Evolutionary conservation across 441 rosid genomes (phyloP), one percentile per base, ranked within the genome.

Genomic region (Aquilaria agallochum): DNA sequence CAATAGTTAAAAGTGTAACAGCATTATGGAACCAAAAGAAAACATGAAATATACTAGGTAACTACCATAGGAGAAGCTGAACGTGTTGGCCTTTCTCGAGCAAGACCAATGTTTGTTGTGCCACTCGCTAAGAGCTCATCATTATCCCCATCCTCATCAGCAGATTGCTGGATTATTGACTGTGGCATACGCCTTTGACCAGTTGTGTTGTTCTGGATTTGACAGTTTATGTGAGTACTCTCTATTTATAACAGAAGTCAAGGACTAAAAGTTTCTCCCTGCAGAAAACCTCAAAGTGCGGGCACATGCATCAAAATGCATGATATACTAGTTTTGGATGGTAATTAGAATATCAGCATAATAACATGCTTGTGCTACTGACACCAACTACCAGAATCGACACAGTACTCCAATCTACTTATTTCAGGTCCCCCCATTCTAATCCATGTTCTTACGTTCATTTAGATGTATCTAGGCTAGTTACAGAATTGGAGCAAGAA

Each of bases 11-110:
- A 36, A 3, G 3, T 3, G 7, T 5, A 36, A 36, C 42, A 36
- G 42, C 42, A 36, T 36, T 4, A 36, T 8, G 14, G 65, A 11
- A 49, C 44, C 47, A 56, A 53, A 30, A 20, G 27, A 4, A 32
- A 30, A 36, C 20, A 55, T n/a, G 1, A 55, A 15, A 10, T 48
- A 50, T 3, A 61, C 31, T 51, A 47, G 9, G 66, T 56, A 69
- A 62, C 71, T 78, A 82, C 87, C 83, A 65, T 58, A 55, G 80
- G 78, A 70, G 87, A 73, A 52, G 59, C 78, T 31, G 82, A 68
- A 34, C 62, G 75, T 68, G 59, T 66, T 49, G 80, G 64, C 57
- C 76, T 73, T 68, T 81, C 85, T 56, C 77, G 76, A 32, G 76
- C 76, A 32, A 75, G 87, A 47, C 90, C 79, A 46, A 82, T 69